These are phyloP conservation scores for Aurifilum marmelostoma DNA, from an alignment of 2,329 filamentous ascomycete genomes.

Conservation along the genomic window DNA sequence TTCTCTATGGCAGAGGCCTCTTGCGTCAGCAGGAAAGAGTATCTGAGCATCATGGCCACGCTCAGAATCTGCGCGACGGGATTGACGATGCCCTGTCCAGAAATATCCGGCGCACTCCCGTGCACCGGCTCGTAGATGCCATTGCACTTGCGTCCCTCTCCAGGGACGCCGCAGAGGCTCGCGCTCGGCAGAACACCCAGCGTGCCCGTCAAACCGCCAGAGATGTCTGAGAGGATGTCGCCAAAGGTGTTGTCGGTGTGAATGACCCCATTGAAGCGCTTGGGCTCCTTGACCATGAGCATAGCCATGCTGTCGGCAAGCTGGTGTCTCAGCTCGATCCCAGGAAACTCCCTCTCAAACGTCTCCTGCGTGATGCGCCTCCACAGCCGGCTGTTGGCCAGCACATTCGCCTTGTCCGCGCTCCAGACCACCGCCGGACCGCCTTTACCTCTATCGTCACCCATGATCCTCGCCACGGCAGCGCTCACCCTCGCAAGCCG, in stretches of 20 bases:
- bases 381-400: slow-evolving; percentile 55
- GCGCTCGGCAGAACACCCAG: slow-evolving; percentile 24
- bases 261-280: slow-evolving; percentile 52
- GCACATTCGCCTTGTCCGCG: slow-evolving; percentile 57
- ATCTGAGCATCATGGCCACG: slow-evolving; percentile 75
- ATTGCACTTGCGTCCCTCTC: slow-evolving; percentile 10
- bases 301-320: slow-evolving; percentile 53
- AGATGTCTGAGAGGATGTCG: slow-evolving; percentile 21
- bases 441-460: slow-evolving; percentile 10
- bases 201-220: slow-evolving; percentile 20
- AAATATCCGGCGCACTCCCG: slow-evolving; percentile 69
- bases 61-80: slow-evolving; percentile 73
- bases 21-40: slow-evolving; percentile 66
- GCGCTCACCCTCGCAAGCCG: slow-evolving; percentile 51
- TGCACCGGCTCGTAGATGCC: slow-evolving; percentile 25
- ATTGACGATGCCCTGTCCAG: slow-evolving; percentile 72
- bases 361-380: slow-evolving; percentile 45
- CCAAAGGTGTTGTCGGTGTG: slow-evolving; percentile 49
- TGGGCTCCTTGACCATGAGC: slow-evolving; percentile 51
- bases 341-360: slow-evolving; percentile 47
- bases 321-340: slow-evolving; percentile 49
- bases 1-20: slow-evolving; percentile 67
- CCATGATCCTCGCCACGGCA: slow-evolving; percentile 43
- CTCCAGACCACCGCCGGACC: slow-evolving; percentile 45
- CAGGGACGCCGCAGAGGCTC: slow-evolving; percentile 20